These are phyloP conservation scores for Gynochthodes officinalis DNA, from an alignment of 257 asterid genomes.

Conservation along the genomic window DNA sequence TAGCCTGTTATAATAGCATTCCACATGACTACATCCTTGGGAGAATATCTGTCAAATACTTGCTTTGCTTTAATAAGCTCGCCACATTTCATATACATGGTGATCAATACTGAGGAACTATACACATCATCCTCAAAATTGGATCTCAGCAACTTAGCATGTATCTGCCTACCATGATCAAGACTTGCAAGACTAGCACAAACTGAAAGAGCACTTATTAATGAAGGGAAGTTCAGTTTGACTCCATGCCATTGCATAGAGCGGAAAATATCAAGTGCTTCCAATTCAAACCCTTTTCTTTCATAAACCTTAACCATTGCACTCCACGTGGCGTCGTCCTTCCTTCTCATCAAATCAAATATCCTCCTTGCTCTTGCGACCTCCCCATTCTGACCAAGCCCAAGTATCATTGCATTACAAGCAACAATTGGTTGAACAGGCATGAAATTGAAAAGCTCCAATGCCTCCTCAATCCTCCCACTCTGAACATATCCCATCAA, in stretches of 20 bases:
- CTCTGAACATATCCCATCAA: conserved; percentile 49
- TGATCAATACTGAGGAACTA: conserved; percentile 46
- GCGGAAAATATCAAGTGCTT: conserved; percentile 50
- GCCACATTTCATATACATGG: conserved; percentile 83
- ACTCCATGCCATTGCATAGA: conserved; percentile 51
- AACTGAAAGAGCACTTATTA: conserved; percentile 56
- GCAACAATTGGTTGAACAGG: conserved; percentile 44
- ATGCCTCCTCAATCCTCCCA: conserved; percentile 57
- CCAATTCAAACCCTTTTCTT: conserved; percentile 53
- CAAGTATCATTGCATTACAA: conserved; percentile 58
- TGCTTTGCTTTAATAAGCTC: conserved; percentile 43
- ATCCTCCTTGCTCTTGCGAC: conserved; percentile 46
- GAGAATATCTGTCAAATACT: conserved; percentile 43
- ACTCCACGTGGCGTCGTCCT: conserved; percentile 63
- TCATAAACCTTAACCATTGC: conserved; percentile 62
- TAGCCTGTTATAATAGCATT: conserved; percentile 70
- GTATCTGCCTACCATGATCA: too few species aligned
- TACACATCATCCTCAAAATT: conserved; percentile 40
- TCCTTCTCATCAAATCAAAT: conserved; percentile 50
- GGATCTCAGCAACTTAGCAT: conserved; percentile 45
- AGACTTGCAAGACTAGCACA: too few species aligned
- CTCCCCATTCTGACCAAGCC: conserved; percentile 48
- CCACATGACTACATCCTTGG: conserved; percentile 65
- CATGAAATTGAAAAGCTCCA: conserved; percentile 57
- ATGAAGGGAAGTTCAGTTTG: conserved; percentile 48